phyloP scores from a whole-genome alignment of 306 rosid species.

The Senna siamea region DNA sequence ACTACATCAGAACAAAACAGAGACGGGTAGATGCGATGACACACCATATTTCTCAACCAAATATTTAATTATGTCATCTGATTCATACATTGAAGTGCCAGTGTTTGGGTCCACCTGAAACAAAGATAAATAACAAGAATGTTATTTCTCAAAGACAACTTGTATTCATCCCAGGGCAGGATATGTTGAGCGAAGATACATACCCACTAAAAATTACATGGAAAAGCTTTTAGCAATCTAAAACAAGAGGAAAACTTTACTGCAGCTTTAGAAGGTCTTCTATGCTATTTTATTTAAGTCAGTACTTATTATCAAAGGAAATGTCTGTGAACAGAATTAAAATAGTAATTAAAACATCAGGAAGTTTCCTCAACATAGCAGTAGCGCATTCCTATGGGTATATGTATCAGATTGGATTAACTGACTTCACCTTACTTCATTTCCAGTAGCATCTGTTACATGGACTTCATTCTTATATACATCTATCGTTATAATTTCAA shows the following conservation, averaged over 20 bases:
- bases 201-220: neutral
- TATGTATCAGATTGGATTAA: conserved; percentile 11
- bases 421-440: conserved; percentile 26
- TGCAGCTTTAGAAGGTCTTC: conserved; percentile 18
- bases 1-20: neutral
- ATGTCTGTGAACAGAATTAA: conserved; percentile 1
- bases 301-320: neutral
- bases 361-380: conserved; percentile 10
- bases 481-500: neutral
- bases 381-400: neutral
- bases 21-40: conserved; percentile 19
- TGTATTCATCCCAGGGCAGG: conserved; percentile 19
- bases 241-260: neutral
- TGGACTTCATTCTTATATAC: neutral
- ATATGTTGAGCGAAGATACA: conserved; percentile 30
- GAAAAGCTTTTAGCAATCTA: conserved; percentile 20
- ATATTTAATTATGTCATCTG: conserved; percentile 90
- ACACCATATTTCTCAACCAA: conserved; percentile 85
- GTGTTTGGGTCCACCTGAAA: conserved; percentile 95
- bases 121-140: conserved; percentile 35
- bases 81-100: conserved; percentile 91
- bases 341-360: neutral
- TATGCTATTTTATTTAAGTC: conserved; percentile 4
- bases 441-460: conserved; percentile 15
- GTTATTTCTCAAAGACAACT: conserved; percentile 26